These are phyloP conservation scores for Hypoxylon sp. DNA, from an alignment of 2,329 filamentous ascomycete species.

Conservation along the genomic window DNA sequence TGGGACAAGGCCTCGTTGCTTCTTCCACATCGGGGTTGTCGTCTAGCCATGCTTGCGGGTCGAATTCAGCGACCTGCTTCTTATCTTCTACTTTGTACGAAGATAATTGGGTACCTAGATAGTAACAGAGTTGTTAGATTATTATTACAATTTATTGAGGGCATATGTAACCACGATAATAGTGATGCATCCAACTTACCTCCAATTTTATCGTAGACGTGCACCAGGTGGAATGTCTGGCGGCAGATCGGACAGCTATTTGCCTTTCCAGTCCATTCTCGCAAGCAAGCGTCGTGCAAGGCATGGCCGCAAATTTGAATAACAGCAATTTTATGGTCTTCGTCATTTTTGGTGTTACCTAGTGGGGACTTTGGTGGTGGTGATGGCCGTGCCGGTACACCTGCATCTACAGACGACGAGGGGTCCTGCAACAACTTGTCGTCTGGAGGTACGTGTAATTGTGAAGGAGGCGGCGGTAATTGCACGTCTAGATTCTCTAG, in stretches of 20 bases:
- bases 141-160: constrained; percentile 22
- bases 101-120: constrained; percentile 68
- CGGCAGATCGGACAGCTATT: constrained; percentile 99
- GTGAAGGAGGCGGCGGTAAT: constrained; percentile 47
- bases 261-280: constrained; percentile 94
- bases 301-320: constrained; percentile 88
- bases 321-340: constrained; percentile 67
- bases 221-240: constrained; percentile 89
- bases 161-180: constrained; percentile 1
- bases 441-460: constrained; percentile 45
- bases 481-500: constrained; percentile 69
- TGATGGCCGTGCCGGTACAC: constrained; percentile 44
- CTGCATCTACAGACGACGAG: constrained; percentile 32
- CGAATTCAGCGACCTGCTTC: constrained; percentile 91
- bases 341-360: constrained; percentile 51
- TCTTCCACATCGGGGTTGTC: constrained; percentile 81
- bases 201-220: constrained; percentile 84
- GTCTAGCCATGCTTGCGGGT: constrained; percentile 80
- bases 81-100: constrained; percentile 81
- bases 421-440: constrained; percentile 37
- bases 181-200: constrained; percentile 69
- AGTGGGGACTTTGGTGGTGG: constrained; percentile 47
- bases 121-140: constrained; percentile 45
- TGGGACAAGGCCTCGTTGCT: constrained; percentile 79
- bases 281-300: constrained; percentile 91